Evolutionary conservation across 2,329 filamentous ascomycete species (phyloP).

Genomic region (Coniella vitis): DNA sequence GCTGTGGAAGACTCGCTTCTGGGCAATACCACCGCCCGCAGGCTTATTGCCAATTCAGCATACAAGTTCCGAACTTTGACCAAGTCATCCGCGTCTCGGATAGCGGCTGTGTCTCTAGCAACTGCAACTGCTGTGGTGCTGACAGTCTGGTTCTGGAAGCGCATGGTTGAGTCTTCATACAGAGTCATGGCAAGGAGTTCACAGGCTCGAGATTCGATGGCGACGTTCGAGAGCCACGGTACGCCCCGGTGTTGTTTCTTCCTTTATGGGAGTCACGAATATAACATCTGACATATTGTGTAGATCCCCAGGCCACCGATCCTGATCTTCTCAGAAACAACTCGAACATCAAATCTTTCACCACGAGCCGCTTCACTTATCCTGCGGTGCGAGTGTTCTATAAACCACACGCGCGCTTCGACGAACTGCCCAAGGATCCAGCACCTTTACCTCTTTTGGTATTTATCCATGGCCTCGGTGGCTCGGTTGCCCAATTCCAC

Average conservation of each 20-base stretch:
- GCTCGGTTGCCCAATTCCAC: slow-evolving; percentile 82
- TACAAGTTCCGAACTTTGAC: slow-evolving; percentile 5
- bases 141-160: slow-evolving; percentile 10
- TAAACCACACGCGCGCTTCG: slow-evolving; percentile 72
- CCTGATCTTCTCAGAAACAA: slow-evolving; percentile 75
- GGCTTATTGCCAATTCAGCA: slow-evolving; percentile 1
- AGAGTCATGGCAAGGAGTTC: not conserved
- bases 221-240: slow-evolving; percentile 5
- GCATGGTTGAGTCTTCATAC: slow-evolving; percentile 5
- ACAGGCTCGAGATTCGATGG: not conserved
- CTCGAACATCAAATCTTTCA: slow-evolving; percentile 64
- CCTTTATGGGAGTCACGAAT: not conserved
- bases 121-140: slow-evolving; percentile 6
- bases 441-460: slow-evolving; percentile 76
- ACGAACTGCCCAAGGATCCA: slow-evolving; percentile 68
- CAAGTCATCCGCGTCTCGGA: not conserved
- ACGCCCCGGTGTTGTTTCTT: not conserved
- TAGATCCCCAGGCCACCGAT: slow-evolving; percentile 51
- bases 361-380: slow-evolving; percentile 65
- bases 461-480: slow-evolving; percentile 90
- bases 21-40: slow-evolving; percentile 7
- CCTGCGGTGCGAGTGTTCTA: slow-evolving; percentile 76
- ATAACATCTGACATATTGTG: not conserved
- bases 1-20: slow-evolving; percentile 2
- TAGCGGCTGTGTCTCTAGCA: not conserved